These are phyloP conservation scores for Pseudogymnoascus sp. DNA, from an alignment of 2,329 filamentous ascomycete species.

Conservation along the genomic window DNA sequence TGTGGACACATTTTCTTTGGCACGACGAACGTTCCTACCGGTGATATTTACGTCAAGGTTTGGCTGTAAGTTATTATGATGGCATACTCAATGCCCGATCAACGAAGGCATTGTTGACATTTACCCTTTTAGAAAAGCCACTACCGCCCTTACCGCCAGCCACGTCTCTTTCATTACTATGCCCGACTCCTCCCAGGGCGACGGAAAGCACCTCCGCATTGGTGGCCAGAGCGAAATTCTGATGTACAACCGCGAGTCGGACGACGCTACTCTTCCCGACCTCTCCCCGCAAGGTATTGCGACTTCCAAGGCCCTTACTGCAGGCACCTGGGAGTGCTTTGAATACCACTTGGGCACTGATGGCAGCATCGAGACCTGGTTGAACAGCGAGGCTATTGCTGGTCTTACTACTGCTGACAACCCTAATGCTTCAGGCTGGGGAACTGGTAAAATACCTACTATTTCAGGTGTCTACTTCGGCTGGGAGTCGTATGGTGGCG, in stretches of 20 bases:
- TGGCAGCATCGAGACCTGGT: slow-evolving; percentile 52
- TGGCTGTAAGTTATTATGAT: slow-evolving; percentile 41
- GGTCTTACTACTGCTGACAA: slow-evolving; percentile 45
- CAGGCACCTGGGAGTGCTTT: slow-evolving; percentile 48
- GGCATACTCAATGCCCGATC: background rate
- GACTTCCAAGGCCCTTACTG: slow-evolving; percentile 41
- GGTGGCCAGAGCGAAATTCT: slow-evolving; percentile 52
- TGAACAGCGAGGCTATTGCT: slow-evolving; percentile 42
- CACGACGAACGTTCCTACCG: slow-evolving; percentile 45
- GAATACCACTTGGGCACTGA: slow-evolving; percentile 52
- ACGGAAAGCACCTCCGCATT: slow-evolving; percentile 52
- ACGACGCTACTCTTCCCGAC: slow-evolving; percentile 54
- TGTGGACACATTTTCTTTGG: slow-evolving; percentile 55
- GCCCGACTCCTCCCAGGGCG: slow-evolving; percentile 47
- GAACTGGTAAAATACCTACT: slow-evolving; percentile 40
- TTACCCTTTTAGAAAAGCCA: slow-evolving; percentile 38
- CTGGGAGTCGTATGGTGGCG: slow-evolving; percentile 54
- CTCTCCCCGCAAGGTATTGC: slow-evolving; percentile 51
- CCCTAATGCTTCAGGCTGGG: slow-evolving; percentile 44
- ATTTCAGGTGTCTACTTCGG: slow-evolving; percentile 51
- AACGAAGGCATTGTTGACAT: slow-evolving; percentile 18
- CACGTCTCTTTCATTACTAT: slow-evolving; percentile 58
- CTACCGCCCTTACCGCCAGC: slow-evolving; percentile 47
- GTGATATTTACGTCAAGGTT: slow-evolving; percentile 48
- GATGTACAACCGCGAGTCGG: slow-evolving; percentile 56